These are phyloP conservation scores for Apiotrichum mycotoxinovorans DNA, from an alignment of 1,284 basidiomycete species.

Conservation along the genomic window DNA sequence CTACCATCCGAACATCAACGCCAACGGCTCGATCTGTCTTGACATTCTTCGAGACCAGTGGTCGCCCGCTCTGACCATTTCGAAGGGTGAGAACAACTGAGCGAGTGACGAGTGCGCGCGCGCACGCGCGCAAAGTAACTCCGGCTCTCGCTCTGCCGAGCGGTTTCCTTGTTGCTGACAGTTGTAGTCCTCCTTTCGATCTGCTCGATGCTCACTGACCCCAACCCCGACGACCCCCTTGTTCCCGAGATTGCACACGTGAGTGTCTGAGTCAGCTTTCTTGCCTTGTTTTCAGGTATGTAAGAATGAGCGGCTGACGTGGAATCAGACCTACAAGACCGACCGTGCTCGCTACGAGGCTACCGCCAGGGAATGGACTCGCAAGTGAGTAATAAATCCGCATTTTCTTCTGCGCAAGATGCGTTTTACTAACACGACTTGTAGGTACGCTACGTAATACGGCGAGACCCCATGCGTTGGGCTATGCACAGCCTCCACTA, in stretches of 20 bases:
- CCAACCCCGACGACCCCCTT: conserved; percentile 90
- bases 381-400: conserved; percentile 63
- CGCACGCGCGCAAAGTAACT: no score
- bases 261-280: conserved; percentile 20
- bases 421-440: not conserved
- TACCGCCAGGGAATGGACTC: conserved; percentile 93
- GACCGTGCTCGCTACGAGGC: conserved; percentile 89
- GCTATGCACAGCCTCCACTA: conserved; percentile 11
- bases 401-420: not conserved
- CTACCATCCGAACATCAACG: conserved; percentile 62
- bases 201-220: conserved; percentile 94
- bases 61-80: conserved; percentile 97
- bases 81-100: conserved; percentile 81
- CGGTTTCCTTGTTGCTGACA: not conserved
- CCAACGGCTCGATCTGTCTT: conserved; percentile 88
- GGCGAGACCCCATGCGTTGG: not conserved
- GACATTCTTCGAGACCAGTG: conserved; percentile 97
- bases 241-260: conserved; percentile 58
- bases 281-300: not conserved
- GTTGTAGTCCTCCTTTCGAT: conserved; percentile 79
- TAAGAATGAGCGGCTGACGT: not conserved
- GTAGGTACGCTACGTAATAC: conserved; percentile 34
- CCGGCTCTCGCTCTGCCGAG: no score
- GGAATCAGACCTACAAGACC: conserved; percentile 83
- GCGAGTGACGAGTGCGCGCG: no score